Evolutionary conservation across 805 yeast species (phyloP).

Genomic region (Candida fluviatilis): DNA sequence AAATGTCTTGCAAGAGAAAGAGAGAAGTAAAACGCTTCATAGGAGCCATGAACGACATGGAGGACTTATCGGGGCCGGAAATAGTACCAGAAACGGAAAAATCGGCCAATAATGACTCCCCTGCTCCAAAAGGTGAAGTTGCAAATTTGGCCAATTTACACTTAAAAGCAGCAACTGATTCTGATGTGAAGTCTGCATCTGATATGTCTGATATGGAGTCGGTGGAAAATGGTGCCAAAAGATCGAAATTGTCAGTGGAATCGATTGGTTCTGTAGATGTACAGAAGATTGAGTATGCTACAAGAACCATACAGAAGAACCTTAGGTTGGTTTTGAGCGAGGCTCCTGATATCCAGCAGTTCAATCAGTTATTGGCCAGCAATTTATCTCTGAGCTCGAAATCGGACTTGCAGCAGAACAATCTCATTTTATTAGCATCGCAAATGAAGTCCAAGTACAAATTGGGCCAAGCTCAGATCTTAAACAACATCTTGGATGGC

Average conservation of each 20-base stretch:
- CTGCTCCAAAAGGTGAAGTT: neutral
- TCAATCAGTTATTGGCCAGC: constrained; percentile 25
- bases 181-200: neutral
- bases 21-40: neutral
- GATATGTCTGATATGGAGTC: neutral
- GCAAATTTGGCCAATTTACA: neutral
- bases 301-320: constrained; percentile 45
- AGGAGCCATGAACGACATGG: neutral
- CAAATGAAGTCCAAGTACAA: constrained; percentile 52
- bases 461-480: constrained; percentile 44
- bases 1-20: neutral
- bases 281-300: constrained; percentile 36
- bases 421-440: constrained; percentile 57
- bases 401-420: constrained; percentile 48
- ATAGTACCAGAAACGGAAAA: too few relatives aligned
- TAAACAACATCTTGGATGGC: constrained; percentile 51
- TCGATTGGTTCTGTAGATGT: constrained; percentile 32
- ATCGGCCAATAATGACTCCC: too few relatives aligned
- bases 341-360: constrained; percentile 52
- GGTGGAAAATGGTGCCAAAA: neutral
- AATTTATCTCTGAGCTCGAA: constrained; percentile 41
- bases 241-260: constrained; percentile 7
- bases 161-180: neutral
- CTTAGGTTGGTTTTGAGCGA: constrained; percentile 47
- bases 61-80: neutral